Percentiles rank a stretch among this genome's conserved stretches.
phyloP scores from a whole-genome alignment of 306 rosid species.

The Pterocarpus santalinus region DNA sequence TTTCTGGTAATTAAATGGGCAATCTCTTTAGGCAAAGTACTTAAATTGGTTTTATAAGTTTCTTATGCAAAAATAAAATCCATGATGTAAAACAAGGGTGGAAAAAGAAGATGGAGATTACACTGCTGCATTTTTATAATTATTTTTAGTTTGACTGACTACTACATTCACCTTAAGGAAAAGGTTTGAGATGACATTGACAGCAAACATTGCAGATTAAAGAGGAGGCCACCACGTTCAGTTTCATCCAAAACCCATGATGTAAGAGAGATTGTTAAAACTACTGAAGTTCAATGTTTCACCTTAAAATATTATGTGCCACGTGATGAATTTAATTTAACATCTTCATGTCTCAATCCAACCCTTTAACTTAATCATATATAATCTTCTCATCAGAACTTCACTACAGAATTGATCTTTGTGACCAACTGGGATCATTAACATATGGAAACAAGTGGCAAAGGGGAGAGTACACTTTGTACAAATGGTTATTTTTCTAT shows the following conservation, averaged over 20 bases:
- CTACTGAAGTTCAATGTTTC: slow-evolving; percentile 47
- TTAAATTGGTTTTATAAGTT: neutral
- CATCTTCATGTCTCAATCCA: slow-evolving; percentile 27
- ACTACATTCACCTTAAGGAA: neutral
- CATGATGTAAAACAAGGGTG: neutral
- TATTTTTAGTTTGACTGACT: slow-evolving; percentile 13
- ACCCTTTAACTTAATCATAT: neutral
- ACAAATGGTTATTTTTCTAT: slow-evolving; percentile 30
- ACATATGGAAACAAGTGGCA: slow-evolving; percentile 38
- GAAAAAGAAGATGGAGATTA: slow-evolving; percentile 17
- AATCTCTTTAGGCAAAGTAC: neutral
- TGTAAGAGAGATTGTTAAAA: slow-evolving; percentile 1
- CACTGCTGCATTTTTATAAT: neutral
- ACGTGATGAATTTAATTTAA: slow-evolving; percentile 38
- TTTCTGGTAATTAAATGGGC: neutral
- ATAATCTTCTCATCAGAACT: slow-evolving; percentile 2
- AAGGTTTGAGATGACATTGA: slow-evolving; percentile 25
- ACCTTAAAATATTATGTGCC: slow-evolving; percentile 25
- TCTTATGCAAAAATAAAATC: too few relatives aligned
- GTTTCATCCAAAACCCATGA: slow-evolving; percentile 32
- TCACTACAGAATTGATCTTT: slow-evolving; percentile 4
- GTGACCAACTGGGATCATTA: slow-evolving; percentile 30
- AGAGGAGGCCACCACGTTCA: neutral
- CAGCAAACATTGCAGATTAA: slow-evolving; percentile 26
- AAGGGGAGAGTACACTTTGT: neutral